Evolutionary conservation across 108 stramenopile genomes (phyloP).

Genomic region (Cyclotella cryptica): DNA sequence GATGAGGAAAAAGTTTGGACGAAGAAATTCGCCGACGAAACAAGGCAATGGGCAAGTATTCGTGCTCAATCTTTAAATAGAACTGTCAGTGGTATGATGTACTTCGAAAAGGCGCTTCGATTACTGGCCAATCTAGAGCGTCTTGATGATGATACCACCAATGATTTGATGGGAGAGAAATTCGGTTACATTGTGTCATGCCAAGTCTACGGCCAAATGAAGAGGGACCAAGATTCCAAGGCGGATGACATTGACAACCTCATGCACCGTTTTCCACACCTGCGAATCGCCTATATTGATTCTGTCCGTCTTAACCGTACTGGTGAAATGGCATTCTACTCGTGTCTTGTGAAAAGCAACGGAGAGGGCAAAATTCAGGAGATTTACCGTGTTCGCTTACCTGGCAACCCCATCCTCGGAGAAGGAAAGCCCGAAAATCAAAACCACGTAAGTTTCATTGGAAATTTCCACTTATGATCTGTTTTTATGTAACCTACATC

Average conservation of each 20-base stretch:
- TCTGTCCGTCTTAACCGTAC: constrained; percentile 85
- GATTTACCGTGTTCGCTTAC: constrained; percentile 94
- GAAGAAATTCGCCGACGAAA: constrained; percentile 87
- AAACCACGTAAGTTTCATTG: constrained; percentile 75
- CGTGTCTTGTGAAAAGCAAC: constrained; percentile 92
- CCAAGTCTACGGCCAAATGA: constrained; percentile 97
- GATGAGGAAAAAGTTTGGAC: constrained; percentile 94
- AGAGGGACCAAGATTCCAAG: constrained; percentile 94
- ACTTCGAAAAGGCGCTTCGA: constrained; percentile 95
- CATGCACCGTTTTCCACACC: constrained; percentile 93
- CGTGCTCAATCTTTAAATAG: constrained; percentile 95
- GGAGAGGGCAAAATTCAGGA: constrained; percentile 86
- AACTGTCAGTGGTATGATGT: constrained; percentile 99
- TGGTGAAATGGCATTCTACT: constrained; percentile 86
- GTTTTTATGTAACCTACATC: too few species aligned
- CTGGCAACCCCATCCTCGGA: constrained; percentile 96
- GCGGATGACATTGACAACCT: constrained; percentile 96
- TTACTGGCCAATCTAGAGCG: constrained; percentile 94
- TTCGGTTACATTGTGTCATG: constrained; percentile 98
- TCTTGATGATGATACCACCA: constrained; percentile 87
- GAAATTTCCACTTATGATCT: too few species aligned
- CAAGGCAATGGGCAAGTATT: constrained; percentile 96
- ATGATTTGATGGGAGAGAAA: constrained; percentile 94
- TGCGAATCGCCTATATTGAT: constrained; percentile 98
- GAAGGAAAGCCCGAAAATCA: constrained; percentile 99